Percentiles rank a stretch among this genome's conserved stretches.
Evolutionary conservation across 148 eudicot genomes (phyloP).

Genomic region (Bassia scoparia): DNA sequence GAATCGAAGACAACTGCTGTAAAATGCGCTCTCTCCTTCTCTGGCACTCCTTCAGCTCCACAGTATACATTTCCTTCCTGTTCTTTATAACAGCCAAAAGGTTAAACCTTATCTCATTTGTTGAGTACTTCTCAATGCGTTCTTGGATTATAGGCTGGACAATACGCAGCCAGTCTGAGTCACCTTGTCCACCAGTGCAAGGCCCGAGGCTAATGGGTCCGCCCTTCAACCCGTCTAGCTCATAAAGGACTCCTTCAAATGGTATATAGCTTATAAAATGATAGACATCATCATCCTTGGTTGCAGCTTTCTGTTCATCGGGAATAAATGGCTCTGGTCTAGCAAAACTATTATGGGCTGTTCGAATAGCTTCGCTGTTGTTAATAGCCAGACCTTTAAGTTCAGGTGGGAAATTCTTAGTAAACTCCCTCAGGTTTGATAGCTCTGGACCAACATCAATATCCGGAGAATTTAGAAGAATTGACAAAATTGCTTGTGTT

Average conservation of each 20-base stretch:
- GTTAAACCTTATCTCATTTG: slow-evolving; percentile 84
- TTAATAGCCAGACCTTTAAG: slow-evolving; percentile 97
- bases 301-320: slow-evolving; percentile 85
- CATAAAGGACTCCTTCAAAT: slow-evolving; percentile 85
- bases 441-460: slow-evolving; percentile 89
- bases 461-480: slow-evolving; percentile 86
- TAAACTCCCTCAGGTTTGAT: slow-evolving; percentile 77
- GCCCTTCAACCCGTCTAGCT: slow-evolving; percentile 93
- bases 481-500: slow-evolving; percentile 97
- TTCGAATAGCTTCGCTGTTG: slow-evolving; percentile 94
- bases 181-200: slow-evolving; percentile 75
- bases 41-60: slow-evolving; percentile 85
- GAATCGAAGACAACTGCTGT: slow-evolving; percentile 66
- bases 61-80: slow-evolving; percentile 81
- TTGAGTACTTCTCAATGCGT: slow-evolving; percentile 82
- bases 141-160: slow-evolving; percentile 93
- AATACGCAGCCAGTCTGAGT: slow-evolving; percentile 65
- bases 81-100: slow-evolving; percentile 86
- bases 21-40: slow-evolving; percentile 74
- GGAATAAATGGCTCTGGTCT: slow-evolving; percentile 96
- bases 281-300: slow-evolving; percentile 93
- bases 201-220: slow-evolving; percentile 97
- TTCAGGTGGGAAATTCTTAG: slow-evolving; percentile 87
- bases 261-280: slow-evolving; percentile 96
- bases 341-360: slow-evolving; percentile 94